Evolutionary conservation across 371 early-diverging fungal genomes (phyloP), one percentile per base, ranked within the genome.

Genomic region (Amoeboradix gromovi): DNA sequence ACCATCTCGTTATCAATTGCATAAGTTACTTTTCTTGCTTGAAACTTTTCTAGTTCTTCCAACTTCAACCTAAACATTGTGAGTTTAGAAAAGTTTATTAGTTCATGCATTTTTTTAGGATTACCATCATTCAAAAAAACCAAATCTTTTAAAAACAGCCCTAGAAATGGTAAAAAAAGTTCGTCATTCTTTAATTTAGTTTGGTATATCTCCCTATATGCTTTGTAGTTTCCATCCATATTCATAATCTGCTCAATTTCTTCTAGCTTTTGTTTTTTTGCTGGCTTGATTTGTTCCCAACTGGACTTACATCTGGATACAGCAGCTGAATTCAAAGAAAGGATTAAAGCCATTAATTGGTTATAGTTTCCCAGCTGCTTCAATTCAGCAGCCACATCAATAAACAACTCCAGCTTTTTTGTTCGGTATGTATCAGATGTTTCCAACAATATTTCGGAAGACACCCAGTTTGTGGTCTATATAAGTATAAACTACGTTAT

Each of bases 61-160:
- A 81, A 80, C 31, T 78, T 73, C 17, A 73, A 70, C 1, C 75
- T 75, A 77, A 82, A 78, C 78, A 79, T 78, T 28, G 79, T 73
- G 29, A 81, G 73, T 70, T 82, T 82, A 69, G 81, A 80, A 69
- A 82, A 77, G 70, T 82, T 82, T 69, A 82, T 74, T 75, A 82
- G 72, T 1, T 75, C 75, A 29, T 74, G 66, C n/a, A 81, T 73
- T 30, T 71, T 75, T 28, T 74, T 74, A 29, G 73, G 73, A 67
- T 77, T 75, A 30, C 74, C 76, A 67, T 77, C 77, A 68, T 77
- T 75, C 69, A 77, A 66, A 65, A 76, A 74, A 16, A 74, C 71
- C 31, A 77, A 69, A 66, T 77, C 77, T 68, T 77, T 77, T 68
- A 77, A 71, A 66, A 74, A 48, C 65, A 77, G 72, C 1, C 76